These are phyloP conservation scores for Conticribra weissflogii DNA, from an alignment of 108 stramenopile species.

Conservation along the genomic window DNA sequence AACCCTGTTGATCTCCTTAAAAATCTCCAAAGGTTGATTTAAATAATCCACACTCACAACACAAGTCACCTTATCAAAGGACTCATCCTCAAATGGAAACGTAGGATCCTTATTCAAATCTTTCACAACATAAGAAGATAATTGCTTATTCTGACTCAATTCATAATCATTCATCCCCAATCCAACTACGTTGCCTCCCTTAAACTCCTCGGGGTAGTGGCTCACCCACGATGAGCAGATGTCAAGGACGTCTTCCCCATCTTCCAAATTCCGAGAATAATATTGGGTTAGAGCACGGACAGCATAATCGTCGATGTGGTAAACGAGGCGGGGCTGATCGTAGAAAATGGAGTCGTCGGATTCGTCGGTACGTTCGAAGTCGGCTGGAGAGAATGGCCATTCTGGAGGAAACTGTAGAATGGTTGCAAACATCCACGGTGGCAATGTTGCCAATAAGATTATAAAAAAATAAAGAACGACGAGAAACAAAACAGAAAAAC, in stretches of 20 bases:
- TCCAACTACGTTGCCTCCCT: conserved; percentile 78
- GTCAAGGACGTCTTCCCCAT: conserved; percentile 91
- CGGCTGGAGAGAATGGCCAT: conserved; percentile 79
- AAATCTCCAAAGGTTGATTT: conserved; percentile 80
- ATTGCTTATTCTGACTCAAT: conserved; percentile 83
- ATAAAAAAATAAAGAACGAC: background rate
- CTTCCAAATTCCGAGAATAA: conserved; percentile 74
- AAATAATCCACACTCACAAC: conserved; percentile 95
- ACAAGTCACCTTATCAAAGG: conserved; percentile 93
- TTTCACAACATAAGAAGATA: conserved; percentile 83
- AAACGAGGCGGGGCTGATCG: conserved; percentile 70
- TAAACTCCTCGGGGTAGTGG: conserved; percentile 84
- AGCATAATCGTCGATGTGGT: conserved; percentile 86
- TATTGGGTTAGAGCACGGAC: conserved; percentile 78
- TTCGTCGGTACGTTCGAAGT: conserved; percentile 80
- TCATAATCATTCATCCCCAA: conserved; percentile 95
- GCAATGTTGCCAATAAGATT: background rate
- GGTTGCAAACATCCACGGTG: conserved; percentile 43
- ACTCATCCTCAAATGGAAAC: conserved; percentile 85
- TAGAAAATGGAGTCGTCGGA: conserved; percentile 78
- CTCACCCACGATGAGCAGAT: conserved; percentile 93
- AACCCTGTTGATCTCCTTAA: conserved; percentile 90
- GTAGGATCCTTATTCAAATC: conserved; percentile 90
- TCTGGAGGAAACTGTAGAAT: conserved; percentile 78
- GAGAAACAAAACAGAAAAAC: background rate